Evolutionary conservation across 2,329 filamentous ascomycete genomes (phyloP).

Genomic region (Botrytis paeoniae): DNA sequence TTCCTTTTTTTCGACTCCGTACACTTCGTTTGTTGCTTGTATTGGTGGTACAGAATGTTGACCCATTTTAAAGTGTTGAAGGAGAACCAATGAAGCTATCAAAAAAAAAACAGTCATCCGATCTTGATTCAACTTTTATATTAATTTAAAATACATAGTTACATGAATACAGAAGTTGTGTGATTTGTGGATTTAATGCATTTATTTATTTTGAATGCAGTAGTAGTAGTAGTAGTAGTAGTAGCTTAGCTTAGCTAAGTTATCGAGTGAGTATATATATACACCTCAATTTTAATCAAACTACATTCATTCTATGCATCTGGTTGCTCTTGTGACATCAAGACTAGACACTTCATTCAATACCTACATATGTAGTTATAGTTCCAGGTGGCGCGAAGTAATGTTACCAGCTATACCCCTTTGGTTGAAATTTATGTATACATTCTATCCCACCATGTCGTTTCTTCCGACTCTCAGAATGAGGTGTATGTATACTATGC

Average conservation of each 20-base stretch:
- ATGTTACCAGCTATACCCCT: background rate
- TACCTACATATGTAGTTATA: background rate
- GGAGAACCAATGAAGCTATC: background rate
- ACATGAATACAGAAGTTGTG: background rate
- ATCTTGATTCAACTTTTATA: background rate
- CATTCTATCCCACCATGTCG: background rate
- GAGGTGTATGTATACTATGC: background rate
- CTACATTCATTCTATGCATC: background rate
- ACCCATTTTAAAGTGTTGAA: background rate
- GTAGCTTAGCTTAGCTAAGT: background rate
- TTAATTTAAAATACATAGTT: background rate
- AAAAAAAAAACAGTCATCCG: background rate
- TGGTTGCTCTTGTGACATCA: background rate
- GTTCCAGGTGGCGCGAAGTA: background rate
- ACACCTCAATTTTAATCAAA: background rate
- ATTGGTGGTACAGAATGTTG: background rate
- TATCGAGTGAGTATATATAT: background rate
- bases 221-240: background rate
- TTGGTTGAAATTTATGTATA: background rate
- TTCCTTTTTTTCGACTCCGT: background rate
- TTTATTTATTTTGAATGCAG: background rate
- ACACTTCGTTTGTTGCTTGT: background rate
- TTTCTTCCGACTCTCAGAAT: background rate
- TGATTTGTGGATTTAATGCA: background rate
- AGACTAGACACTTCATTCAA: background rate